A percentile compares a stretch with the other conserved stretches of the same genome.
These are phyloP conservation scores for Dipteronia dyeriana DNA, from an alignment of 345 rosid genomes.

Conservation along the genomic window DNA sequence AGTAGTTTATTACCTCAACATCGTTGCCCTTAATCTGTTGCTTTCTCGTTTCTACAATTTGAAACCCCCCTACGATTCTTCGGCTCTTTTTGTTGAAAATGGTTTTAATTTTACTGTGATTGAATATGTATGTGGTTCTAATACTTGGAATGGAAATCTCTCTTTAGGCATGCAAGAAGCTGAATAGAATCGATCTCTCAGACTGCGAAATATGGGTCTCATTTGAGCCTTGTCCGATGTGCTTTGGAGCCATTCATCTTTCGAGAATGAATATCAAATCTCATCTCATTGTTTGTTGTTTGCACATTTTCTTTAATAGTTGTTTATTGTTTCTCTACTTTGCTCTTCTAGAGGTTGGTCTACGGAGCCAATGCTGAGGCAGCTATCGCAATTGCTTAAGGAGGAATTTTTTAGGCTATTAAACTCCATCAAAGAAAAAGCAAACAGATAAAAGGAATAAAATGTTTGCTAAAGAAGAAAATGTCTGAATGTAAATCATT, in stretches of 20 bases:
- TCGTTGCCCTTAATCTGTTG: too few relatives aligned
- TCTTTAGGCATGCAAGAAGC: slow-evolving; percentile 74
- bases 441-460: not conserved
- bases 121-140: not conserved
- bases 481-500: not conserved
- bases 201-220: slow-evolving; percentile 83
- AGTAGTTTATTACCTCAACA: too few relatives aligned
- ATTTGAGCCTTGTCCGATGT: slow-evolving; percentile 86
- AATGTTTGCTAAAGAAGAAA: not conserved
- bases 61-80: too few relatives aligned
- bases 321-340: not conserved
- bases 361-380: slow-evolving; percentile 90
- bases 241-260: slow-evolving; percentile 81
- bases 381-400: slow-evolving; percentile 85
- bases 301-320: not conserved
- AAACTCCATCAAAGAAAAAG: not conserved
- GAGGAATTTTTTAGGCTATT: slow-evolving; percentile 43
- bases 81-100: too few relatives aligned
- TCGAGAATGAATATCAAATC: slow-evolving; percentile 34
- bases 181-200: slow-evolving; percentile 60
- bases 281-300: not conserved
- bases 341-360: slow-evolving; percentile 53
- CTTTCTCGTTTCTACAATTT: too few relatives aligned
- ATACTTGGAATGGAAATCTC: not conserved
- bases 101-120: too few relatives aligned